Conservation (phyloP, 1,139 yeast genomes). For the Candida pseudoviswanathii region DNA sequence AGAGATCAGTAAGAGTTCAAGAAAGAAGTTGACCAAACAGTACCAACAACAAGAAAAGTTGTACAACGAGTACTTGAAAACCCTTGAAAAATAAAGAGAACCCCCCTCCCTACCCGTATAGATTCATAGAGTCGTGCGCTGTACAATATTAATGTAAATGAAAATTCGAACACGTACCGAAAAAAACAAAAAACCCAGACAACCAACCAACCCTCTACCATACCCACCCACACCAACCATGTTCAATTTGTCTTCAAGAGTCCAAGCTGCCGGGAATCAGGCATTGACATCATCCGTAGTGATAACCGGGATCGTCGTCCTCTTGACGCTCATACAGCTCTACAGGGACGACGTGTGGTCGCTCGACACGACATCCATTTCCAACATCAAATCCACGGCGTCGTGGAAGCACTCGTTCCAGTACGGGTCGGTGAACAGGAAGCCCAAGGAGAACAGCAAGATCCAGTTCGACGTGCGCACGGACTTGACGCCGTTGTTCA, state of each 20-base stretch:
- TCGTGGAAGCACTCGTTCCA: slow-evolving; percentile 64
- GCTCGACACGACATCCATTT: slow-evolving; percentile 41
- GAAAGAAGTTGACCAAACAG: slow-evolving; percentile 77
- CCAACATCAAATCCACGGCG: slow-evolving; percentile 43
- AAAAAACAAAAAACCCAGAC: neutral
- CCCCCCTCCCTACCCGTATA: too few relatives aligned
- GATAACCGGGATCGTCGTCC: slow-evolving; percentile 47
- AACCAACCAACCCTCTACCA: neutral
- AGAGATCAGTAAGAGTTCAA: slow-evolving; percentile 84
- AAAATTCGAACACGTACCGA: neutral
- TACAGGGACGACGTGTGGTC: slow-evolving; percentile 45
- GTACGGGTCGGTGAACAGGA: slow-evolving; percentile 69
- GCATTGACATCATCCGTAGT: slow-evolving; percentile 55
- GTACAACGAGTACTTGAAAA: slow-evolving; percentile 60
- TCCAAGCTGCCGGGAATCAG: slow-evolving; percentile 59
- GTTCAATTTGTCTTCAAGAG: slow-evolving; percentile 44
- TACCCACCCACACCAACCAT: slow-evolving; percentile 18
- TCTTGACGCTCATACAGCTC: slow-evolving; percentile 54
- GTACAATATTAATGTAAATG: neutral
- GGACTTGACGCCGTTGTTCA: slow-evolving; percentile 72
- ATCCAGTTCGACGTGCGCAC: slow-evolving; percentile 71
- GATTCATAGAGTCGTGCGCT: neutral
- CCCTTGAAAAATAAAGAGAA: neutral
- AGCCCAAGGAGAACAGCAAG: slow-evolving; percentile 79
- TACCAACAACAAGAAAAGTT: slow-evolving; percentile 81